phyloP scores from a whole-genome alignment of 345 rosid species.

The Populus davidiana region DNA sequence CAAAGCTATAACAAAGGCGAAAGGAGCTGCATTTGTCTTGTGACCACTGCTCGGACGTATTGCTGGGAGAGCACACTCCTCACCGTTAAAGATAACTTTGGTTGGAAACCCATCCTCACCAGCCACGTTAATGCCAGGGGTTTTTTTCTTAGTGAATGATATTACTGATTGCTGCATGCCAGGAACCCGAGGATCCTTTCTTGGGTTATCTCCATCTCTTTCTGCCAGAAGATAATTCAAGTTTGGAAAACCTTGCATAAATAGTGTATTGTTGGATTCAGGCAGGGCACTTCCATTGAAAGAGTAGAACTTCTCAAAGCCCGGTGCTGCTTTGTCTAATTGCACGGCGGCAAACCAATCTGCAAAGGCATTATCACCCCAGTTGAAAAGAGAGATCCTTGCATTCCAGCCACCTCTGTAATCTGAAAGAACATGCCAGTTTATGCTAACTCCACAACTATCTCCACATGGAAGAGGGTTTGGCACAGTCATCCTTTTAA shows the following conservation, averaged over 20 bases:
- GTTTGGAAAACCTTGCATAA: slow-evolving; percentile 19
- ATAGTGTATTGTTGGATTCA: slow-evolving; percentile 13
- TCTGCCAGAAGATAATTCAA: slow-evolving; percentile 39
- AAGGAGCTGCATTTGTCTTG: background rate
- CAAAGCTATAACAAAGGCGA: background rate
- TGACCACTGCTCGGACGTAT: slow-evolving; percentile 15
- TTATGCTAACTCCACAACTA: slow-evolving; percentile 27
- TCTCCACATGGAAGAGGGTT: slow-evolving; percentile 25
- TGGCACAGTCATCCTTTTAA: slow-evolving; percentile 7
- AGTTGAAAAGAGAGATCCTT: slow-evolving; percentile 24
- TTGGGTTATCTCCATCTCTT: slow-evolving; percentile 33
- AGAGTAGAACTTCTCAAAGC: slow-evolving; percentile 21
- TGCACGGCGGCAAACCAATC: slow-evolving; percentile 24
- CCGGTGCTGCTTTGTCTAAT: slow-evolving; percentile 21
- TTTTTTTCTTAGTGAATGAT: slow-evolving; percentile 35
- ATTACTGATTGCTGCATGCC: slow-evolving; percentile 50
- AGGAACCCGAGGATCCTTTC: slow-evolving; percentile 41
- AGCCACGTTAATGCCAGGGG: slow-evolving; percentile 27
- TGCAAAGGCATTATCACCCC: slow-evolving; percentile 17
- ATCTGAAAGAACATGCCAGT: slow-evolving; percentile 27
- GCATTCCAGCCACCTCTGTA: slow-evolving; percentile 24
- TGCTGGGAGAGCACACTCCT: slow-evolving; percentile 41
- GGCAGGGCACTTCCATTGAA: slow-evolving; percentile 15
- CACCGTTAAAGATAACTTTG: slow-evolving; percentile 42
- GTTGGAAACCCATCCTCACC: slow-evolving; percentile 47